phyloP scores from a whole-genome alignment of 1,284 basidiomycete species.

The Xerocomus nothofagi region DNA sequence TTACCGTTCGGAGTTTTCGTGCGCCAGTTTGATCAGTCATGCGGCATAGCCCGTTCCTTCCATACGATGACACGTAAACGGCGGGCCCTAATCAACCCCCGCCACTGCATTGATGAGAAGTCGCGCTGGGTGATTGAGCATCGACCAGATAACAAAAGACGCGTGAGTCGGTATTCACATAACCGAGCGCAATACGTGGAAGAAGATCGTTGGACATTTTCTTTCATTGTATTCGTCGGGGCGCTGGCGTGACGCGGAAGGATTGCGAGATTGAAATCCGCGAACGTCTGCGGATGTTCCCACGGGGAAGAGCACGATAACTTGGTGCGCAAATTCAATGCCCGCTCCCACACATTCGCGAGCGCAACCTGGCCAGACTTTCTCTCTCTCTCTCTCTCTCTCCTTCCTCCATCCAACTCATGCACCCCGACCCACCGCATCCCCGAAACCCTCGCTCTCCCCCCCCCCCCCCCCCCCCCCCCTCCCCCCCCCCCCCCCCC shows the following conservation, averaged over 20 bases:
- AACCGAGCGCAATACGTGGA: no score
- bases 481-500: constrained; percentile 34
- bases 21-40: constrained; percentile 9
- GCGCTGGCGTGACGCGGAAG: constrained; percentile 36
- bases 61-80: constrained; percentile 23
- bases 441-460: no score
- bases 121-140: background rate
- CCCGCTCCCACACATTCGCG: constrained; percentile 40
- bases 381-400: constrained; percentile 4
- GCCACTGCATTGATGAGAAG: no score
- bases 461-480: constrained; percentile 31
- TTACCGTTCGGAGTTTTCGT: constrained; percentile 8
- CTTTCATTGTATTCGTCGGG: no score
- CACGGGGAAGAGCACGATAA: constrained; percentile 40
- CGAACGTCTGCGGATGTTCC: constrained; percentile 30
- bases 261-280: constrained; percentile 35
- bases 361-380: constrained; percentile 12
- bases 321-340: constrained; percentile 42
- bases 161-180: constrained; percentile 6
- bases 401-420: constrained; percentile 12
- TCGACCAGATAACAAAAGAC: background rate
- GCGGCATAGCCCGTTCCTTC: constrained; percentile 8
- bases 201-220: no score
- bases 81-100: background rate
- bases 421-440: no score